Base-by-base conservation (phyloP, 2,329 filamentous ascomycete genomes). In the Talaromyces sp. region DNA sequence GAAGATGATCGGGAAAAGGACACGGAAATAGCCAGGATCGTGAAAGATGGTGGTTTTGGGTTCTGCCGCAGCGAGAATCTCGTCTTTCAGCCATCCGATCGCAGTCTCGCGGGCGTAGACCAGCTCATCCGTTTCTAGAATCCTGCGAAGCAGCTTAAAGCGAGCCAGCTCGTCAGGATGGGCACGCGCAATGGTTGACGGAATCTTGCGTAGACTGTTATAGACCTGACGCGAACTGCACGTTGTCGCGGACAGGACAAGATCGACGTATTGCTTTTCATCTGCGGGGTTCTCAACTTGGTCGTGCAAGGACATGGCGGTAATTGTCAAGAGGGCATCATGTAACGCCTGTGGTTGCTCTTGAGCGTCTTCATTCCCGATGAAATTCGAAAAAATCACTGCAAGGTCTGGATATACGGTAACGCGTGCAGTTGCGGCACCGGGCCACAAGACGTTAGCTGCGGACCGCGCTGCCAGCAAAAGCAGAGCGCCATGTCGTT, bases 21-120 rank as follows among this genome's bases (percentile, higher is more conserved):
- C 65, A 55, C 70, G 72, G 38, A 78, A 74, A 55, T 75, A 70
- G n/a, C 72, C 66, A 0, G 72, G 69, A 32, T 75, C 65, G 13
- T 68, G 67, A 64, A 78, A 78, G 21, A 75, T 61, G 56, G 64
- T 61, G 56, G 64, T 69, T 9, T 64, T 52, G 17, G 46, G 65
- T n/a, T 56, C 9, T 35, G 50, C 64, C 4, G 80, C 78, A 64
- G 80, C 77, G 5, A 86, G 75, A 0, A 84, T 81, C 67, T 86
- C 84, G 46, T 83, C 77, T 67, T 86, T 86, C 35, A 86, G 73
- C 84, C 84, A 87, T 35, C 81, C 79, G 5, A 87, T 80, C 2
- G 84, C 84, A 49, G 80, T 81, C 38, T 83, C 82, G 65, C 83
- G 84, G 41, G 84, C 77, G 17, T 82, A 82, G 52, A 81, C 78